Base-by-base conservation (phyloP, 371 early-diverging fungal genomes). In the Mucor lusitanicus region DNA sequence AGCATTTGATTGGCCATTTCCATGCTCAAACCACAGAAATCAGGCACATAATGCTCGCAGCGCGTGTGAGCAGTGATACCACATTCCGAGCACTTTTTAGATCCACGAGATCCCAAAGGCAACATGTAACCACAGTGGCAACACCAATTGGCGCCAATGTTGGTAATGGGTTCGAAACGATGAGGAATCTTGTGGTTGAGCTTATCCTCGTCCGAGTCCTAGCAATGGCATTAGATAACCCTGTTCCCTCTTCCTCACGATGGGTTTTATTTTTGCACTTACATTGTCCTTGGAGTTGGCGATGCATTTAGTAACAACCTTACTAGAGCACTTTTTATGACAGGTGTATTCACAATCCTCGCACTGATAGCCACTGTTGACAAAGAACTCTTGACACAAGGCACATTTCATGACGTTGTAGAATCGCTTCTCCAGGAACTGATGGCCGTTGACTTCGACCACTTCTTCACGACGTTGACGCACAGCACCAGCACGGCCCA, bases 61-160 rank as follows among this genome's bases (percentile, higher is more conserved):
- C 84, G 85, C 2, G 87, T 80, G 81, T 99, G 99, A 69, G 92
- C 93, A 0, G 90, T 84, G 19, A 89, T 71, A 28, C 74, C 71
- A 82, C 99, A 99, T 78, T 93, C 93, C 12, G 82, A 74, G 72
- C 91, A 92, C 59, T 76, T 77, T 72, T 90, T 91, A 35, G 86
- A 78, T 0, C 87, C 86, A 53, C 86, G 85, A 17, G 89, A 87
- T 15, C 95, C 94, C 6, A 97, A 77, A 4, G 96, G 88, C 23
- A 99, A 87, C 87, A 96, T 91, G 56, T 90, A 90, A 33, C 99
- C 99, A 85, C 99, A 99, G 79, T 99, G 99, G 72, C 91, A 90
- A 81, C 99, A 99, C 96, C 97, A 99, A 72, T 90, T 88, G 27
- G 95, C 91, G 23, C 89, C 90, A 62, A 93, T 82, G 58, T 87